phyloP scores from a whole-genome alignment of 1,284 basidiomycete genomes.

The Vanrija pseudolonga region DNA sequence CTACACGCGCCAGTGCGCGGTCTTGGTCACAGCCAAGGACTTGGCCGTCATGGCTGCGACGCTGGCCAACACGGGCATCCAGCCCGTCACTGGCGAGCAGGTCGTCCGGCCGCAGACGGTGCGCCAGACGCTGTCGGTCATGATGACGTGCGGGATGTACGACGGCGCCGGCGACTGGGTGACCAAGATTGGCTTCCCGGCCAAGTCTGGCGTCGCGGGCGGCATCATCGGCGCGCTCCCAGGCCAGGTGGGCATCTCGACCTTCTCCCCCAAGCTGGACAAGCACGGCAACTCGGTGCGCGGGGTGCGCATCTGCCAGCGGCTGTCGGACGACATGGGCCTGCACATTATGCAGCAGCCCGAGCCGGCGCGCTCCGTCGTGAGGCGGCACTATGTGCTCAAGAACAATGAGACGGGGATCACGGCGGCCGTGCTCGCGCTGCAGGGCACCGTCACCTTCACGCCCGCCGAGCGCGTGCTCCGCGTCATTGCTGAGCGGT shows the following conservation, averaged over 20 bases:
- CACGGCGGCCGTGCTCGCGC: conserved; percentile 6
- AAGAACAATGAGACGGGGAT: neutral
- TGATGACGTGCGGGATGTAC: conserved; percentile 21
- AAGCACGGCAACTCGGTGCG: conserved; percentile 10
- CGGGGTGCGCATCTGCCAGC: conserved; percentile 14
- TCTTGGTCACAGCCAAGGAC: conserved; percentile 14
- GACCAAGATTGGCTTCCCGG: conserved; percentile 8
- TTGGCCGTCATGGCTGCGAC: conserved; percentile 18
- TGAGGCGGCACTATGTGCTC: conserved; percentile 15
- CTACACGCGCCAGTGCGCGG: conserved; percentile 18
- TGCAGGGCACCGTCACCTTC: conserved; percentile 19
- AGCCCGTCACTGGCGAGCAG: conserved; percentile 14
- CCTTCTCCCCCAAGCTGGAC: conserved; percentile 14
- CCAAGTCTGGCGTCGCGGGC: conserved; percentile 16
- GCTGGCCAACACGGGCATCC: conserved; percentile 16
- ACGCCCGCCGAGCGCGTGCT: conserved; percentile 15
- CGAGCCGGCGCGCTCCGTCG: conserved; percentile 13
- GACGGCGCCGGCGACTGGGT: conserved; percentile 18
- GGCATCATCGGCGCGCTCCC: conserved; percentile 16
- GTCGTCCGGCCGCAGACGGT: conserved; percentile 12
- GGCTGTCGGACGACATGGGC: conserved; percentile 19
- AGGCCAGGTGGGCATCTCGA: conserved; percentile 15
- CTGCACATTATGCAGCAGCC: conserved; percentile 18
- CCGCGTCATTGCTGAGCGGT: conserved; percentile 9
- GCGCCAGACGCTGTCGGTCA: conserved; percentile 14